Percentiles rank a stretch among this genome's conserved stretches.
phyloP scores from a whole-genome alignment of 495 filamentous ascomycete species.

The Neurospora tetrasperma region DNA sequence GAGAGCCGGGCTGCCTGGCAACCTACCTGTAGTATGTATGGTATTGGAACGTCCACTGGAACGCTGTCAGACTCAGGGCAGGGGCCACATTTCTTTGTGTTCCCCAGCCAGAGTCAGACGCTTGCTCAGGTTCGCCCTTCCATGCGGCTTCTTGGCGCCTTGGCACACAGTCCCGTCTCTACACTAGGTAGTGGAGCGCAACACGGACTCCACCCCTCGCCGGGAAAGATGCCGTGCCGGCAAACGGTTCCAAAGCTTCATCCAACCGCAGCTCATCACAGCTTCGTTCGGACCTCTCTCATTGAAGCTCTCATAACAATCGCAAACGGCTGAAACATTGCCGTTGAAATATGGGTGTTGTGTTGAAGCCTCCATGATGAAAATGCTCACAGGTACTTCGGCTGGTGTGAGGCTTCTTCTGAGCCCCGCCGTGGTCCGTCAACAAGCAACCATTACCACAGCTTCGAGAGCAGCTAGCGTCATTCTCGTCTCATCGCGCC shows the following conservation, averaged over 20 bases:
- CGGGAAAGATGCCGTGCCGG: slow-evolving; percentile 18
- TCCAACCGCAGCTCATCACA: background rate
- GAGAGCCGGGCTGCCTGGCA: background rate
- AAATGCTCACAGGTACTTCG: slow-evolving; percentile 9
- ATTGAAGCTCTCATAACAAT: background rate
- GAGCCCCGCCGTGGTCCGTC: slow-evolving; percentile 7
- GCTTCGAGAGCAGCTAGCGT: background rate
- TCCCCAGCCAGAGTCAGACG: slow-evolving; percentile 7
- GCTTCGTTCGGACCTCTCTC: background rate
- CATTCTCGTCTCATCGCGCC: slow-evolving; percentile 12
- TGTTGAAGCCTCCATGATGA: slow-evolving; percentile 18
- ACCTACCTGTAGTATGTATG: too few relatives aligned
- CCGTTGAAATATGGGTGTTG: slow-evolving; percentile 18
- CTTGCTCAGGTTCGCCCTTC: slow-evolving; percentile 6
- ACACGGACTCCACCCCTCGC: background rate
- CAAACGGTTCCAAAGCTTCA: slow-evolving; percentile 7
- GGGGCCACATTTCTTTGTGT: slow-evolving; percentile 17
- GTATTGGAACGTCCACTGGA: background rate
- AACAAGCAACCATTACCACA: background rate
- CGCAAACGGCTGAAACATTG: slow-evolving; percentile 6
- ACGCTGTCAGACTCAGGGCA: background rate
- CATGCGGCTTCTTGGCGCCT: slow-evolving; percentile 22
- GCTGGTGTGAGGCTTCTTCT: background rate
- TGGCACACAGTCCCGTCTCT: background rate
- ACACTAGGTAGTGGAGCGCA: background rate